A percentile compares a stretch with the other conserved stretches of the same genome.
These are phyloP conservation scores for Discostella pseudostelligera DNA, from an alignment of 108 stramenopile genomes.

Conservation along the genomic window DNA sequence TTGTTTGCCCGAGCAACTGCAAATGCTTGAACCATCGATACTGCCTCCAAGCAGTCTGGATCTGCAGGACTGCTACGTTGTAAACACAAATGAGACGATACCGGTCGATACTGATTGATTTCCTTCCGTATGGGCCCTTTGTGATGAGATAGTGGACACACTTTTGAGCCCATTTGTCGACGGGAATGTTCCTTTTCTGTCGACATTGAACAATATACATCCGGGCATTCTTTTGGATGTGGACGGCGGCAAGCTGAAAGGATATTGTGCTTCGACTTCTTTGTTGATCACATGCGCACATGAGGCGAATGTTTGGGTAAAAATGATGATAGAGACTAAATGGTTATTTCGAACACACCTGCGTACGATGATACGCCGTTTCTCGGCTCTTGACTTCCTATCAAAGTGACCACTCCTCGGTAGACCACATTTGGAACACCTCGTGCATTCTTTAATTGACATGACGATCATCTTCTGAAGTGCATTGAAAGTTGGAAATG, in stretches of 20 bases:
- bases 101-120: neutral
- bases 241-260: conserved; percentile 14
- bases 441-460: conserved; percentile 11
- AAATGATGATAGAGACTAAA: neutral
- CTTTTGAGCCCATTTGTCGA: conserved; percentile 5
- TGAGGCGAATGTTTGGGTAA: no score
- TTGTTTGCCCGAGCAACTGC: neutral
- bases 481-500: no score
- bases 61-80: conserved; percentile 4
- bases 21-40: conserved; percentile 21
- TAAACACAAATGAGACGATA: neutral
- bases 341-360: neutral
- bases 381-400: conserved; percentile 9
- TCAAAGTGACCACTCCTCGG: conserved; percentile 29
- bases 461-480: neutral
- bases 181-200: conserved; percentile 2
- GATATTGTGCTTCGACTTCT: neutral
- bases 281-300: neutral
- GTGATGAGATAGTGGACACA: conserved; percentile 36
- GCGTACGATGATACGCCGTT: neutral
- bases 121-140: conserved; percentile 28
- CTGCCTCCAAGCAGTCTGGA: conserved; percentile 22
- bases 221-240: conserved; percentile 23
- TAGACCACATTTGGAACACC: conserved; percentile 20
- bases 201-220: conserved; percentile 10